phyloP scores from a whole-genome alignment of 805 yeast species.

The Yarrowia bubula region DNA sequence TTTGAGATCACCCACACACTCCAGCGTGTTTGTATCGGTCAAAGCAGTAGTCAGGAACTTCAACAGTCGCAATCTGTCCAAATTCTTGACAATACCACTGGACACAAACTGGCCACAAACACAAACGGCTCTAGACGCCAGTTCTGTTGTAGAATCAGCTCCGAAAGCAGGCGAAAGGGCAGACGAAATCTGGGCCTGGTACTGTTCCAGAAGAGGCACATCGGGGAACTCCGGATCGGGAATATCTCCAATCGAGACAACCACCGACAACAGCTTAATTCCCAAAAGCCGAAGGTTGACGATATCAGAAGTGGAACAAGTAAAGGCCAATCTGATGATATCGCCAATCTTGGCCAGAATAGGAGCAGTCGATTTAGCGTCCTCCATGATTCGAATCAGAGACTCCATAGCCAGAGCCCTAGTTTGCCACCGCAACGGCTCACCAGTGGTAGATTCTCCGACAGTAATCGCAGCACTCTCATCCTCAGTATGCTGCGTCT shows the following conservation, averaged over 20 bases:
- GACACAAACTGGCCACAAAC: slow-evolving; percentile 75
- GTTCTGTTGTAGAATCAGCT: slow-evolving; percentile 64
- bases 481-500: slow-evolving; percentile 27
- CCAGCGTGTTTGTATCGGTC: slow-evolving; percentile 35
- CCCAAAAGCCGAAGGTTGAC: slow-evolving; percentile 62
- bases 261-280: slow-evolving; percentile 58
- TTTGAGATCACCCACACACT: slow-evolving; percentile 47
- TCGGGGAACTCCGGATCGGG: slow-evolving; percentile 73
- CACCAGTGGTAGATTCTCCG: slow-evolving; percentile 39
- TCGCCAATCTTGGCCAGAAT: slow-evolving; percentile 46
- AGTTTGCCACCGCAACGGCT: slow-evolving; percentile 47
- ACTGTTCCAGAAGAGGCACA: slow-evolving; percentile 76
- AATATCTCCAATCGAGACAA: slow-evolving; percentile 58
- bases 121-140: slow-evolving; percentile 73
- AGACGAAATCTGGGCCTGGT: slow-evolving; percentile 89
- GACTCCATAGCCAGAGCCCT: slow-evolving; percentile 41
- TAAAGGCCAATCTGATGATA: slow-evolving; percentile 71
- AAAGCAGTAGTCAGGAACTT: slow-evolving; percentile 64
- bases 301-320: slow-evolving; percentile 74
- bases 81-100: slow-evolving; percentile 51
- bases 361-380: slow-evolving; percentile 33
- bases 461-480: slow-evolving; percentile 34
- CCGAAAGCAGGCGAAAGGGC: slow-evolving; percentile 86
- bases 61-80: slow-evolving; percentile 54
- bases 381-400: slow-evolving; percentile 35